These are phyloP conservation scores for Prunus padus DNA, from an alignment of 306 rosid species.

Conservation along the genomic window DNA sequence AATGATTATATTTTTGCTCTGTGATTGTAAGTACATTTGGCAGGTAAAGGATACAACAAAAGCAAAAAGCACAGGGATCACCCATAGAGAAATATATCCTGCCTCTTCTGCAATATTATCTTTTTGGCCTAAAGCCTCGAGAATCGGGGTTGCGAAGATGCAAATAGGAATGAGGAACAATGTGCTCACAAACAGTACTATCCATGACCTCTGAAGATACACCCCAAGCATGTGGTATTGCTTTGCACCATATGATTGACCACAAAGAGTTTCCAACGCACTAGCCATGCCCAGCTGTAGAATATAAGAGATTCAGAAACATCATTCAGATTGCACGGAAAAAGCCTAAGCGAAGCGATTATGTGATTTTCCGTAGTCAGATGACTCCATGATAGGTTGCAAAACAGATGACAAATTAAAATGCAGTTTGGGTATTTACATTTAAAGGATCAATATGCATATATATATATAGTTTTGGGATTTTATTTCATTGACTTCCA, in stretches of 20 bases:
- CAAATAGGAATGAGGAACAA: conserved; percentile 43
- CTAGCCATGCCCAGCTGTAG: conserved; percentile 69
- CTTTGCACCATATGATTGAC: conserved; percentile 66
- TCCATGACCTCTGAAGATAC: conserved; percentile 70
- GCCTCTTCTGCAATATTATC: conserved; percentile 36
- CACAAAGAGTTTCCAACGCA: conserved; percentile 67
- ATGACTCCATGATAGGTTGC: neutral
- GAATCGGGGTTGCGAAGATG: conserved; percentile 48
- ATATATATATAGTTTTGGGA: no score
- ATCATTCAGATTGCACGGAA: neutral
- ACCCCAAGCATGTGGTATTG: conserved; percentile 57
- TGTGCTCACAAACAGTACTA: conserved; percentile 41
- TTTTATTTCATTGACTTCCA: no score
- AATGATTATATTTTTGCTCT: conserved; percentile 56
- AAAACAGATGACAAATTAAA: neutral
- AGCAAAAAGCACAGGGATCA: conserved; percentile 39
- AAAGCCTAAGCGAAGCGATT: neutral
- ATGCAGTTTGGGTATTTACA: neutral
- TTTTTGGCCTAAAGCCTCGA: conserved; percentile 51
- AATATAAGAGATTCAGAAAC: neutral
- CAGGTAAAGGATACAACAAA: conserved; percentile 46
- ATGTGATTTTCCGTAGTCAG: neutral
- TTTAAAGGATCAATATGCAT: no score
- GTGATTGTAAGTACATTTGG: conserved; percentile 64
- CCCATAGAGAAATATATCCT: conserved; percentile 53